phyloP scores from a whole-genome alignment of 1,284 basidiomycete genomes.

The Sphagnurus paluster region DNA sequence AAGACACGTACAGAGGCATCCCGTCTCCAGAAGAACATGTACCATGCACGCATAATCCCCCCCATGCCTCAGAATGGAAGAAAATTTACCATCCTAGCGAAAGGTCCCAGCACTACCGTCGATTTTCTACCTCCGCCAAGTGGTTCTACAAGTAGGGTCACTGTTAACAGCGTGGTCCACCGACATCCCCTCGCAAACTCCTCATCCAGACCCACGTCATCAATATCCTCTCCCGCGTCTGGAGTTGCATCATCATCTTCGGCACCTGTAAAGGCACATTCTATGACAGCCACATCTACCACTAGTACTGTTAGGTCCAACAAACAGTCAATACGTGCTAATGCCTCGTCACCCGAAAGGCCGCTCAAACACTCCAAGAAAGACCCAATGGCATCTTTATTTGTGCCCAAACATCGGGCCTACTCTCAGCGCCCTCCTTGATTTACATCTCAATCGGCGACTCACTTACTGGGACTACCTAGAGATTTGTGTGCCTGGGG shows the following conservation, averaged over 20 bases:
- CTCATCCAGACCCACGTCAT: conserved; percentile 14
- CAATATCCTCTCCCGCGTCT: conserved; percentile 15
- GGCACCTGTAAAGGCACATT: conserved; percentile 8
- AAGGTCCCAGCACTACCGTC: conserved; percentile 34
- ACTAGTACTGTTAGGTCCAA: conserved; percentile 3
- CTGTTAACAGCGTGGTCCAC: conserved; percentile 42
- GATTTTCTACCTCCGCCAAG: conserved; percentile 33
- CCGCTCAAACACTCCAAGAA: conserved; percentile 48
- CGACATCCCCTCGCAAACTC: conserved; percentile 28
- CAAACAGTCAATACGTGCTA: conserved; percentile 18
- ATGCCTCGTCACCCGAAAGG: conserved; percentile 19
- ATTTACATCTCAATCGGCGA: conserved; percentile 10
- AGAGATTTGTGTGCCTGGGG: not conserved
- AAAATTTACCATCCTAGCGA: conserved; percentile 41
- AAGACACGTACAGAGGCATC: conserved; percentile 71
- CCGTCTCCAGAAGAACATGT: conserved; percentile 63
- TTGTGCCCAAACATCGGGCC: conserved; percentile 73
- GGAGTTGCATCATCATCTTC: conserved; percentile 4
- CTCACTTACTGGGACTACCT: not conserved
- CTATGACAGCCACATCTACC: conserved; percentile 5
- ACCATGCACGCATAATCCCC: conserved; percentile 49
- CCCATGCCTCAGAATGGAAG: conserved; percentile 47
- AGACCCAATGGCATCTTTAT: conserved; percentile 64
- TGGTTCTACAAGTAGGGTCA: conserved; percentile 37
- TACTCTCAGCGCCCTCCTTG: conserved; percentile 60